Evolutionary conservation across 495 filamentous ascomycete species (phyloP), one percentile per base, ranked within the genome.

Genomic region (Penicillium parvum): DNA sequence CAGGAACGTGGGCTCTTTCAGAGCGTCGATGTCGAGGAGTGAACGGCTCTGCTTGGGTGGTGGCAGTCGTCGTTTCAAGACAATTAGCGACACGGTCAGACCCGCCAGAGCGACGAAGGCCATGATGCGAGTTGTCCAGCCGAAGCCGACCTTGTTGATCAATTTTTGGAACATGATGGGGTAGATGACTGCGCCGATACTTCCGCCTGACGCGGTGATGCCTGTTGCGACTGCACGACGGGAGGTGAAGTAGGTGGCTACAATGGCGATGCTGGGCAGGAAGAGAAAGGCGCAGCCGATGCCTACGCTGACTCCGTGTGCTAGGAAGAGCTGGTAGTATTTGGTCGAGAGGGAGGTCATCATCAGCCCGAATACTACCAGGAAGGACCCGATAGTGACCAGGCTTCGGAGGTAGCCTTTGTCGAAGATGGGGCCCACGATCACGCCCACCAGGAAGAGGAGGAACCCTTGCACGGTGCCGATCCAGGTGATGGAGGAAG

Each of bases 81-180:
- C 44, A 9, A 47, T 11, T 45, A 62, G 61, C 6, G 73, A 65
- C 17, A 76, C 45, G 10, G 58, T 6, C 1, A 71, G 53, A 2
- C 68, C 71, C 7, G 33, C 61, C 0, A 81, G 59, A 11, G 65
- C 65, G 14, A 78, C 71, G 50, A 80, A 79, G 3, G 61, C 76
- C 19, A 79, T 65, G n/a, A 69, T 49, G 8, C 77, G 64, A 2
- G 70, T 73, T 0, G 76, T 63, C 77, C 77, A 81, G 15, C 53
- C 60, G 41, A 78, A 79, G 4, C 76, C 76, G 29, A 79, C 57
- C 6, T 36, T 42, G 0, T 63, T 67, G 17, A 73, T 61, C 1
- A 81, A 60, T 18, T 61, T 60, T 43, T 72, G 65, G 51, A 79
- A 74, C 15, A 77, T 52, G 41, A 79, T 73, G 0, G 77, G 75